These are phyloP conservation scores for Hygrophorus pudorinus DNA, from an alignment of 768 basidiomycete species.

Conservation along the genomic window DNA sequence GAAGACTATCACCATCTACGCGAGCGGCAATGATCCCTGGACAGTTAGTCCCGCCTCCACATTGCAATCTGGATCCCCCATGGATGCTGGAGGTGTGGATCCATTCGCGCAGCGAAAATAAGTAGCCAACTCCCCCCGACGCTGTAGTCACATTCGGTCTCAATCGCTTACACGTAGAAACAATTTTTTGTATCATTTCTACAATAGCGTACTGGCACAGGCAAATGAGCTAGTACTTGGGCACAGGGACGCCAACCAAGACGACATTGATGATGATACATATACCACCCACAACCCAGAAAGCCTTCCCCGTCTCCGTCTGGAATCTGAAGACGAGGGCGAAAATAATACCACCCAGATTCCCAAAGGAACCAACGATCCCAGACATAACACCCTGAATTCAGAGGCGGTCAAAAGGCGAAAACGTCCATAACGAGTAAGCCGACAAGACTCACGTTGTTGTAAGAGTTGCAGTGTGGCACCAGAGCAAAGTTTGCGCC, in stretches of 20 bases:
- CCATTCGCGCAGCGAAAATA: too few relatives aligned
- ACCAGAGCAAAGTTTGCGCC: conserved; percentile 10
- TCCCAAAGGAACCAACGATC: conserved; percentile 27
- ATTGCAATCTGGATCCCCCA: too few relatives aligned
- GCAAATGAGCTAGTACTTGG: conserved; percentile 6
- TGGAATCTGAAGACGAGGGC: conserved; percentile 41
- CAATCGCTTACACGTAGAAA: too few relatives aligned
- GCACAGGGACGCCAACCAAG: conserved; percentile 18
- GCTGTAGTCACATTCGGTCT: too few relatives aligned
- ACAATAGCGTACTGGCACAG: too few relatives aligned
- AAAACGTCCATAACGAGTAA: too few relatives aligned
- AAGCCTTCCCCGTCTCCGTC: conserved; percentile 27
- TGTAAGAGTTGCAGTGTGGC: conserved; percentile 29
- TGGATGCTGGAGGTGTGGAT: too few relatives aligned
- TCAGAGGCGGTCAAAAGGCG: background rate
- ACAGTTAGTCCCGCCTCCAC: too few relatives aligned
- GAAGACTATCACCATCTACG: too few relatives aligned
- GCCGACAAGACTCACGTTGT: conserved; percentile 28
- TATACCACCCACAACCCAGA: conserved; percentile 37
- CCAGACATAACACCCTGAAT: conserved; percentile 25
- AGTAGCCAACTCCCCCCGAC: too few relatives aligned
- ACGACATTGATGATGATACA: conserved; percentile 22
- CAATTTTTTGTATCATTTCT: too few relatives aligned
- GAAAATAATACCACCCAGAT: conserved; percentile 36
- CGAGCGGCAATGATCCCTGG: too few relatives aligned